These are phyloP conservation scores for Naegleria fowleri DNA, from an alignment of 208 protist genomes.

Conservation along the genomic window DNA sequence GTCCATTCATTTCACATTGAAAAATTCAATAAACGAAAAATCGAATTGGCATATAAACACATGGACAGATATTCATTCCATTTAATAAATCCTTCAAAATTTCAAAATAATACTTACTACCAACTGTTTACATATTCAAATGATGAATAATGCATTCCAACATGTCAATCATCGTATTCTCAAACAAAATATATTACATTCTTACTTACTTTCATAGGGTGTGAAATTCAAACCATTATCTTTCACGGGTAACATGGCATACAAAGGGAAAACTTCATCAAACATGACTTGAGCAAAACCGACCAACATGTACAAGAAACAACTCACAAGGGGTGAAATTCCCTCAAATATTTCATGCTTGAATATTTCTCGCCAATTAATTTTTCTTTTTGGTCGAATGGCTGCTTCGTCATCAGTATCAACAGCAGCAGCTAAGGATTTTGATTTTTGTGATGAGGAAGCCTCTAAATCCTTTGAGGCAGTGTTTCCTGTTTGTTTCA, in stretches of 20 bases:
- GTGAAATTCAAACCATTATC: background rate
- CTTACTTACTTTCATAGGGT: background rate
- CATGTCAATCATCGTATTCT: too few species aligned
- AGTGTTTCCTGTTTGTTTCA: background rate
- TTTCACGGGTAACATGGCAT: background rate
- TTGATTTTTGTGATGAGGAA: background rate
- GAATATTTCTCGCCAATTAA: background rate
- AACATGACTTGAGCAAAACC: background rate
- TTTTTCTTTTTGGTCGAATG: background rate
- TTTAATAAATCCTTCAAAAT: too few species aligned
- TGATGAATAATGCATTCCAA: too few species aligned
- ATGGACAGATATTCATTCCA: too few species aligned
- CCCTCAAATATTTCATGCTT: background rate
- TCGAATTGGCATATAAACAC: too few species aligned
- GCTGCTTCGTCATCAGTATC: background rate
- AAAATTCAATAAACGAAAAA: too few species aligned
- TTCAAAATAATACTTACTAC: background rate
- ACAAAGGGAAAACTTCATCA: conserved; percentile 8
- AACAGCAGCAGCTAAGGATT: background rate
- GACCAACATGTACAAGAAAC: background rate
- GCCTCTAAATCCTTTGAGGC: background rate
- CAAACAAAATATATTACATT: too few species aligned
- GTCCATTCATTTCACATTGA: too few species aligned
- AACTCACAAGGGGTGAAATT: background rate
- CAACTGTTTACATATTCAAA: too few species aligned